Percentiles rank a stretch among this genome's conserved stretches.
phyloP scores from a whole-genome alignment of 148 eudicot species.

The Spergularia bocconei region DNA sequence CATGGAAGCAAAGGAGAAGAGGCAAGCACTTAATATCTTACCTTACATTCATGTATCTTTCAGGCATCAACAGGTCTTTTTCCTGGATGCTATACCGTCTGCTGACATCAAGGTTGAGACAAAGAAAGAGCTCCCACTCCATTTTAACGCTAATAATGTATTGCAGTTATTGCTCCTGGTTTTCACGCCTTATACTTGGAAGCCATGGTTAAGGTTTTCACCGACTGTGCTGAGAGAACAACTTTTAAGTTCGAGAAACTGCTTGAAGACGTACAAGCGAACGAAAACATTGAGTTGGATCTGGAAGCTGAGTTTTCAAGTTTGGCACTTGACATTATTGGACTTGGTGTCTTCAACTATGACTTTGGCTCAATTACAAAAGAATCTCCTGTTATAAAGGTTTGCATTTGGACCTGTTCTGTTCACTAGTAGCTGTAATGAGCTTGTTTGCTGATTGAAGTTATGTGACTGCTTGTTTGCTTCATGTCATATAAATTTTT shows the following conservation, averaged over 20 bases:
- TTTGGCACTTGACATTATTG: constrained; percentile 97
- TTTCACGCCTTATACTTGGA: constrained; percentile 93
- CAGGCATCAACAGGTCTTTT: neutral
- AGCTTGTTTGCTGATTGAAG: neutral
- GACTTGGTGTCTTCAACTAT: constrained; percentile 94
- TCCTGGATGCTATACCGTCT: neutral
- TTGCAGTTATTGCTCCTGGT: constrained; percentile 96
- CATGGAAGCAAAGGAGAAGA: constrained; percentile 98
- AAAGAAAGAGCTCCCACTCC: neutral
- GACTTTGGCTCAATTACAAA: constrained; percentile 94
- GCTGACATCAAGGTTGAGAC: constrained; percentile 4
- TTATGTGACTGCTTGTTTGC: too few species aligned
- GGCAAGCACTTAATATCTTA: constrained; percentile 46
- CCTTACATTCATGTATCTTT: neutral
- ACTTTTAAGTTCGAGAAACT: constrained; percentile 69
- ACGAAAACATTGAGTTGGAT: constrained; percentile 65
- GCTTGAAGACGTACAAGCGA: constrained; percentile 43
- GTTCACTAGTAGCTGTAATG: constrained; percentile 10
- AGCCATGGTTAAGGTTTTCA: constrained; percentile 84
- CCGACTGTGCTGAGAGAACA: constrained; percentile 71
- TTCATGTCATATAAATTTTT: too few species aligned
- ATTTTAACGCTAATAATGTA: neutral
- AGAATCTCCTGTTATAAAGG: constrained; percentile 99
- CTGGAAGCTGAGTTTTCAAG: constrained; percentile 96
- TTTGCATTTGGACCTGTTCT: constrained; percentile 17